phyloP scores from a whole-genome alignment of 345 rosid genomes.

The Salix exigua region DNA sequence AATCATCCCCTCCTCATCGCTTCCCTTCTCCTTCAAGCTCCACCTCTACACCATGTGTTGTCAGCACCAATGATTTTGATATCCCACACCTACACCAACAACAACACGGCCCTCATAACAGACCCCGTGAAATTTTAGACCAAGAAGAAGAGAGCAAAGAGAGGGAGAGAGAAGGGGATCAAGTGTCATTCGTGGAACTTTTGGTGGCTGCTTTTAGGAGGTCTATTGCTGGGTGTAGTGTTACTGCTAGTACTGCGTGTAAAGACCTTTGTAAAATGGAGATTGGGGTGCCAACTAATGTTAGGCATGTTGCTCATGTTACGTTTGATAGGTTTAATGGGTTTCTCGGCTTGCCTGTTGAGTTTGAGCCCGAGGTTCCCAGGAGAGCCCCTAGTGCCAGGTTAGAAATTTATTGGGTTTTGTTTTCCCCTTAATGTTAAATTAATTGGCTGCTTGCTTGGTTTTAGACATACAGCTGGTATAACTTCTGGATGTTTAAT shows the following conservation, averaged over 20 bases:
- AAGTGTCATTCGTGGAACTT: constrained; percentile 61
- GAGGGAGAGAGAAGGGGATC: constrained; percentile 46
- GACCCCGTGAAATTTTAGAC: constrained; percentile 33
- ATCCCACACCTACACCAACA: constrained; percentile 13
- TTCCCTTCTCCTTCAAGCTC: constrained; percentile 94
- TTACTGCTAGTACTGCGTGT: constrained; percentile 33
- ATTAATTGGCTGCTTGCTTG: not conserved
- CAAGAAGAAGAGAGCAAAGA: constrained; percentile 18
- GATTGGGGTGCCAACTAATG: constrained; percentile 92
- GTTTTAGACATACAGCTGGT: not conserved
- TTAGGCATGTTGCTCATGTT: constrained; percentile 95
- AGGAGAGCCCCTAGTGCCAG: constrained; percentile 96
- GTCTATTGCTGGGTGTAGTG: constrained; percentile 74
- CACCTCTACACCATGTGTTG: constrained; percentile 49
- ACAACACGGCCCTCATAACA: constrained; percentile 30
- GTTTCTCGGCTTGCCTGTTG: constrained; percentile 95
- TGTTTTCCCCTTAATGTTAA: not conserved
- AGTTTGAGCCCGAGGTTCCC: constrained; percentile 95
- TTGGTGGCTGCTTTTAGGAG: constrained; percentile 68
- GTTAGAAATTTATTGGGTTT: constrained; percentile 20
- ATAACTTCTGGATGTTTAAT: not conserved
- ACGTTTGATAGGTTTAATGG: constrained; percentile 99
- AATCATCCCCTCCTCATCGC: constrained; percentile 57
- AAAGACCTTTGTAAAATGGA: constrained; percentile 78
- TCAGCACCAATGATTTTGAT: constrained; percentile 33